Evolutionary conservation across 768 basidiomycete species (phyloP).

Genomic region (Leccinum variicolor): DNA sequence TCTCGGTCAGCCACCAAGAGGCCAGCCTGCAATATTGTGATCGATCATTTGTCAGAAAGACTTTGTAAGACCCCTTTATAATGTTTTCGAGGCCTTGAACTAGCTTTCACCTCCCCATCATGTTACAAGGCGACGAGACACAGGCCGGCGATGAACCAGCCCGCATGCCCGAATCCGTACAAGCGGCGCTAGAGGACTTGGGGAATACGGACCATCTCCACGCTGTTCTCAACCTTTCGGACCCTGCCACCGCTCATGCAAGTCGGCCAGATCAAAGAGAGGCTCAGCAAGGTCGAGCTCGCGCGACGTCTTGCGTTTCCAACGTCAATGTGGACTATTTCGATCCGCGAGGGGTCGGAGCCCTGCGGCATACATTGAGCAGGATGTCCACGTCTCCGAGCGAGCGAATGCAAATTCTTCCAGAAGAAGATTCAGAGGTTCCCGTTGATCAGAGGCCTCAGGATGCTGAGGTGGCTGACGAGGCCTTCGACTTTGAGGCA

Average conservation of each 20-base stretch:
- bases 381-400: conserved; percentile 13
- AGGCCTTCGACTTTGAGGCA: conserved; percentile 33
- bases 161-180: background rate
- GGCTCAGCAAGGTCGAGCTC: background rate
- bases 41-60: conserved; percentile 16
- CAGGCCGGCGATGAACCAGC: background rate
- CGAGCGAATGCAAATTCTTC: background rate
- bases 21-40: background rate
- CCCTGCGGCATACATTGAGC: conserved; percentile 16
- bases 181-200: conserved; percentile 1
- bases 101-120: background rate
- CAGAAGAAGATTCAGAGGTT: background rate
- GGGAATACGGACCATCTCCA: conserved; percentile 17
- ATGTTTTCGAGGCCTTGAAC: background rate
- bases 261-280: background rate
- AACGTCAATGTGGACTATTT: conserved; percentile 48
- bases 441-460: background rate
- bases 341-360: conserved; percentile 47
- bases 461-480: conserved; percentile 3
- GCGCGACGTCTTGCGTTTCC: conserved; percentile 17
- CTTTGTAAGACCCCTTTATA: conserved; percentile 6
- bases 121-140: conserved; percentile 2
- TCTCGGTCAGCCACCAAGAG: background rate
- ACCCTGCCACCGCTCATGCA: background rate
- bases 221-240: conserved; percentile 6